phyloP scores from a whole-genome alignment of 495 filamentous ascomycete species.

The Corynascus novoguineensis region DNA sequence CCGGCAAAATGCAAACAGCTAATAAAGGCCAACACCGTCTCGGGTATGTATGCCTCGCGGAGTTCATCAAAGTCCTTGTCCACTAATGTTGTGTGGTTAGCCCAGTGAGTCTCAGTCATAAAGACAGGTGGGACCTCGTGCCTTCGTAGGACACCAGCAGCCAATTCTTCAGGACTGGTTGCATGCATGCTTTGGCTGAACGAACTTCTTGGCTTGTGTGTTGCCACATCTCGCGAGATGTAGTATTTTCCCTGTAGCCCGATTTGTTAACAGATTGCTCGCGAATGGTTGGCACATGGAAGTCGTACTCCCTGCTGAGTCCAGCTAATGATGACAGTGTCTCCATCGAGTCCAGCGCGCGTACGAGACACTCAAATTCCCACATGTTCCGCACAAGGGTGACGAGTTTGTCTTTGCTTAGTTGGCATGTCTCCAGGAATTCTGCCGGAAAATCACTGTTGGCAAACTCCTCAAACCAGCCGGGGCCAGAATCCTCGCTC shows the following conservation, averaged over 20 bases:
- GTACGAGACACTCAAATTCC: constrained; percentile 66
- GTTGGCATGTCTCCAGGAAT: constrained; percentile 31
- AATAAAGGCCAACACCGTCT: constrained; percentile 74
- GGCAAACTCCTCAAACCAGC: constrained; percentile 40
- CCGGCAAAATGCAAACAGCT: constrained; percentile 66
- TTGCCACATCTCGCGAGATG: constrained; percentile 42
- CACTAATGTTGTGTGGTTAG: constrained; percentile 26
- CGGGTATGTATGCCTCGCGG: constrained; percentile 70
- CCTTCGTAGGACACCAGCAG: constrained; percentile 34
- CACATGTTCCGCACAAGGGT: constrained; percentile 57
- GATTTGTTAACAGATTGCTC: neutral
- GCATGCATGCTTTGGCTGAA: constrained; percentile 39
- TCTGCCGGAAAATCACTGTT: constrained; percentile 29
- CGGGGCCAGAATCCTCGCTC: constrained; percentile 29
- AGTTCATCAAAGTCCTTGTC: constrained; percentile 49
- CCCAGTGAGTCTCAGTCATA: neutral
- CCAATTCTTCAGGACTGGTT: constrained; percentile 43
- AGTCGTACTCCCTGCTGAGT: constrained; percentile 38
- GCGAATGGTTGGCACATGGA: neutral
- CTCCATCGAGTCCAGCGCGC: constrained; percentile 61
- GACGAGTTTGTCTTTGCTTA: constrained; percentile 39
- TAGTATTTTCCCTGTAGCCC: constrained; percentile 21
- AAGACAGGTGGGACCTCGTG: constrained; percentile 10
- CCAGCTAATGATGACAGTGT: constrained; percentile 42
- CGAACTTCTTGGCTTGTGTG: constrained; percentile 37